Conservation (phyloP, 768 basidiomycete species). For the Leccinum olivaceopallidum region DNA sequence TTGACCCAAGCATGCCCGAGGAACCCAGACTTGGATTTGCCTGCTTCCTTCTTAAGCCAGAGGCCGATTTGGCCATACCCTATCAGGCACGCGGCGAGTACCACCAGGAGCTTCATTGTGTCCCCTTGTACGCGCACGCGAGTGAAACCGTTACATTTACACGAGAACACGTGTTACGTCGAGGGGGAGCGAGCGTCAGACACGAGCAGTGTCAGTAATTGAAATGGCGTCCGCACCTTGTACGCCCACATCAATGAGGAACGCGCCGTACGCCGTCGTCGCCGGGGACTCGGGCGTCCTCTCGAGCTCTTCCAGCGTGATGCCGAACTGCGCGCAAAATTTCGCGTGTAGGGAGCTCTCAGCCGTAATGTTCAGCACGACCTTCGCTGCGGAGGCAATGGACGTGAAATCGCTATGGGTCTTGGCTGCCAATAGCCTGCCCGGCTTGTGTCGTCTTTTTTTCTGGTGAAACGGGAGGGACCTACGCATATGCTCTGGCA, state of each 20-base stretch:
- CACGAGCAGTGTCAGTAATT: background rate
- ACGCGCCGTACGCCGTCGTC: slow-evolving; percentile 86
- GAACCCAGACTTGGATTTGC: slow-evolving; percentile 24
- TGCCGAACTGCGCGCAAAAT: slow-evolving; percentile 72
- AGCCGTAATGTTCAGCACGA: slow-evolving; percentile 59
- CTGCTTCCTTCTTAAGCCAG: slow-evolving; percentile 67
- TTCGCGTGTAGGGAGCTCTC: slow-evolving; percentile 74
- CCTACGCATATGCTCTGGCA: slow-evolving; percentile 74
- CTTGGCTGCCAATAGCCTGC: slow-evolving; percentile 77
- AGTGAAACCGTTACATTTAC: background rate
- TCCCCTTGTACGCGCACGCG: slow-evolving; percentile 51
- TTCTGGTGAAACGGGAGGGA: background rate
- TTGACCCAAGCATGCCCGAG: slow-evolving; percentile 47
- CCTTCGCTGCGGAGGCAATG: slow-evolving; percentile 63
- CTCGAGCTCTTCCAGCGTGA: slow-evolving; percentile 60
- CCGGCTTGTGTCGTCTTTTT: background rate
- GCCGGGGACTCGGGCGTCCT: slow-evolving; percentile 63
- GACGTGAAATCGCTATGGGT: slow-evolving; percentile 54
- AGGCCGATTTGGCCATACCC: slow-evolving; percentile 93
- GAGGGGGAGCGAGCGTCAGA: background rate
- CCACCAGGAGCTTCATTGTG: slow-evolving; percentile 69
- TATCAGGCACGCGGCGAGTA: slow-evolving; percentile 80
- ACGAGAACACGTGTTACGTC: background rate
- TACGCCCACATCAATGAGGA: slow-evolving; percentile 76
- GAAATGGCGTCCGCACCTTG: slow-evolving; percentile 30